Evolutionary conservation across 495 filamentous ascomycete genomes (phyloP).

Genomic region (Aspergillus diversus): DNA sequence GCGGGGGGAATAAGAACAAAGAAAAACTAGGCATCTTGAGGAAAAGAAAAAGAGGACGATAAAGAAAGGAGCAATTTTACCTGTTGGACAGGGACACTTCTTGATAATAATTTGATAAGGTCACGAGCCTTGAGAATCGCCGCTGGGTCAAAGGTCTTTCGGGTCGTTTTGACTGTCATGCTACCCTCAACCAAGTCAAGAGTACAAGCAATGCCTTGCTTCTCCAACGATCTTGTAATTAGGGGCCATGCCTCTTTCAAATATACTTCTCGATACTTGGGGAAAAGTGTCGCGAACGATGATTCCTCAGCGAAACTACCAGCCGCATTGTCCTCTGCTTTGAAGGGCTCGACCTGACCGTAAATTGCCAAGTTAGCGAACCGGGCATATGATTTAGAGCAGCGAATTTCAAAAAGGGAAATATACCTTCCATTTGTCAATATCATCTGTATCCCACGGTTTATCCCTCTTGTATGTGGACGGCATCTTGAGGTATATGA

Average conservation of each 20-base stretch:
- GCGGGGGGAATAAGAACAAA: neutral
- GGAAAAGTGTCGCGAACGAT: conserved; percentile 88
- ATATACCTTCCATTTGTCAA: conserved; percentile 92
- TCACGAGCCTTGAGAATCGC: conserved; percentile 94
- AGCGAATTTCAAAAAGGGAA: neutral
- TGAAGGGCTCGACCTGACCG: conserved; percentile 76
- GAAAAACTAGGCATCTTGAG: neutral
- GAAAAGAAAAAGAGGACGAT: neutral
- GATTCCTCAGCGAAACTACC: conserved; percentile 93
- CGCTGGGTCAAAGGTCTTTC: conserved; percentile 94
- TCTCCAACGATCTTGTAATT: conserved; percentile 78
- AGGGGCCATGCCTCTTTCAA: conserved; percentile 89
- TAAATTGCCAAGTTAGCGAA: conserved; percentile 23
- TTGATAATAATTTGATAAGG: conserved; percentile 87
- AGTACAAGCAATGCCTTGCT: conserved; percentile 79
- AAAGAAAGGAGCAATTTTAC: conserved; percentile 24
- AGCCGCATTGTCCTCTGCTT: conserved; percentile 76
- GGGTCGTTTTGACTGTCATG: conserved; percentile 94
- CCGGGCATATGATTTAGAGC: neutral
- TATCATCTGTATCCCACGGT: conserved; percentile 96
- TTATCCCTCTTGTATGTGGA: conserved; percentile 94
- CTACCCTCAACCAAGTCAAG: conserved; percentile 94
- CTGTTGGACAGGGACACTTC: conserved; percentile 90
- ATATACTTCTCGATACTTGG: conserved; percentile 96
- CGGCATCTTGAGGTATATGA: conserved; percentile 64